phyloP scores from a whole-genome alignment of 495 filamentous ascomycete genomes.

The Penicillium desertorum region DNA sequence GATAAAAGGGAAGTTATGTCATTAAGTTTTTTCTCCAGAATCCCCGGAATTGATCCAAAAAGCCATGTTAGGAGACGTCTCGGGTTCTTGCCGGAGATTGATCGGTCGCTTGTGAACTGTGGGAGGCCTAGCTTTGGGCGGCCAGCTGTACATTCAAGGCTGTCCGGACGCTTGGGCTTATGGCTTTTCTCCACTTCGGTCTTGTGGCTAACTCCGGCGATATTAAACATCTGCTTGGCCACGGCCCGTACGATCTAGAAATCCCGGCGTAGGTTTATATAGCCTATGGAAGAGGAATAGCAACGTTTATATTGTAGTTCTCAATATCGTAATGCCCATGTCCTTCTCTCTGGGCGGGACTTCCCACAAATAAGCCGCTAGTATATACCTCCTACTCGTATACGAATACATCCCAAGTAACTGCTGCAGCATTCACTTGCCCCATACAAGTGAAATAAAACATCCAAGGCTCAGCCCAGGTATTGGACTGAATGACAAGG shows the following conservation, averaged over 20 bases:
- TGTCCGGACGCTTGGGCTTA: background rate
- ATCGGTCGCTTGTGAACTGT: background rate
- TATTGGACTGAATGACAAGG: slow-evolving; percentile 14
- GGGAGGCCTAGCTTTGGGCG: background rate
- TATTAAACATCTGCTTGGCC: background rate
- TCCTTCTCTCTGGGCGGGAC: background rate
- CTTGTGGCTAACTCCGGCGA: background rate
- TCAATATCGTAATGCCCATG: background rate
- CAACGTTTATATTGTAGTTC: background rate
- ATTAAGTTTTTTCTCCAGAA: background rate
- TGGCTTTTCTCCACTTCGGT: background rate
- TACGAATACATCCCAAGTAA: slow-evolving; percentile 16
- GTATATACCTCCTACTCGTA: background rate
- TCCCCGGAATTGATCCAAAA: background rate
- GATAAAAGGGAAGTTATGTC: background rate
- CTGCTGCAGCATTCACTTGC: slow-evolving; percentile 13
- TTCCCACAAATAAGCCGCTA: background rate
- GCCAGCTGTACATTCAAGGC: background rate
- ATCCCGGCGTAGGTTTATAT: background rate
- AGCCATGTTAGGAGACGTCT: background rate
- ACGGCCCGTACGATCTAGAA: background rate
- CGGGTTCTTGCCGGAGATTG: slow-evolving; percentile 5
- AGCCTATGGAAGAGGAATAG: background rate
- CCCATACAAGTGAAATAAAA: slow-evolving; percentile 4
- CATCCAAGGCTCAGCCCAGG: slow-evolving; percentile 7